A percentile compares a stretch with the other conserved stretches of the same genome.
These are phyloP conservation scores for Diaporthe citrichinensis DNA, from an alignment of 2,329 filamentous ascomycete species.

Conservation along the genomic window DNA sequence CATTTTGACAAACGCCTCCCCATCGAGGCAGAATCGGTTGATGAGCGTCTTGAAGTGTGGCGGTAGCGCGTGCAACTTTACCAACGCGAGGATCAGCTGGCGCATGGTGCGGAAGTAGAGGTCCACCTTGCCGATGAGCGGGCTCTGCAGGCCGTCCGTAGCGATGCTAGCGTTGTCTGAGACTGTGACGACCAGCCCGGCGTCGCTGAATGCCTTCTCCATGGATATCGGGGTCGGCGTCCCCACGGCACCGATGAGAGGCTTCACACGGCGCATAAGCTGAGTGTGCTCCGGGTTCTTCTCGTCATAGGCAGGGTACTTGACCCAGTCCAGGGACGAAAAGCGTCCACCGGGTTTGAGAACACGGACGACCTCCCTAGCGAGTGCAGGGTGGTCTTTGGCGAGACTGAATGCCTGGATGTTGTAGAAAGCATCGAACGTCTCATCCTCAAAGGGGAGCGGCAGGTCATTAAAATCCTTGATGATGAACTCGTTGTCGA, in stretches of 20 bases:
- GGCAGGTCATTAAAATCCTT: constrained; percentile 67
- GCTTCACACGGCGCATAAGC: constrained; percentile 69
- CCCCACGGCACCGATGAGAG: constrained; percentile 67
- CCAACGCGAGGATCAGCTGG: constrained; percentile 62
- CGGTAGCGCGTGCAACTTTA: constrained; percentile 62
- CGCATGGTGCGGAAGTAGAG: constrained; percentile 67
- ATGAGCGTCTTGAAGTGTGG: constrained; percentile 67
- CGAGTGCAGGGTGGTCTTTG: constrained; percentile 62
- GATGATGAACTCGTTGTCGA: constrained; percentile 62
- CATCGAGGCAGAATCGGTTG: constrained; percentile 66
- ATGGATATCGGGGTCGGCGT: constrained; percentile 64
- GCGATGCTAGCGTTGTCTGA: constrained; percentile 66
- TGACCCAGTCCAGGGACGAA: constrained; percentile 67
- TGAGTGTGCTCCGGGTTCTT: constrained; percentile 61
- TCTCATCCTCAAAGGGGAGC: constrained; percentile 62
- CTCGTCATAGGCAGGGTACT: constrained; percentile 63
- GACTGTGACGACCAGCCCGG: constrained; percentile 62
- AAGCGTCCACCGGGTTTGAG: constrained; percentile 65
- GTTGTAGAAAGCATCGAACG: constrained; percentile 68
- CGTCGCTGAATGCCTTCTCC: constrained; percentile 59
- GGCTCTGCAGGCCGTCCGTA: constrained; percentile 62
- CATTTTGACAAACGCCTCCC: constrained; percentile 69
- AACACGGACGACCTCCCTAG: constrained; percentile 63
- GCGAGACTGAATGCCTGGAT: constrained; percentile 70
- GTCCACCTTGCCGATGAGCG: constrained; percentile 68